Evolutionary conservation across 2,329 filamentous ascomycete species (phyloP).

Genomic region (Penicillium sp.): DNA sequence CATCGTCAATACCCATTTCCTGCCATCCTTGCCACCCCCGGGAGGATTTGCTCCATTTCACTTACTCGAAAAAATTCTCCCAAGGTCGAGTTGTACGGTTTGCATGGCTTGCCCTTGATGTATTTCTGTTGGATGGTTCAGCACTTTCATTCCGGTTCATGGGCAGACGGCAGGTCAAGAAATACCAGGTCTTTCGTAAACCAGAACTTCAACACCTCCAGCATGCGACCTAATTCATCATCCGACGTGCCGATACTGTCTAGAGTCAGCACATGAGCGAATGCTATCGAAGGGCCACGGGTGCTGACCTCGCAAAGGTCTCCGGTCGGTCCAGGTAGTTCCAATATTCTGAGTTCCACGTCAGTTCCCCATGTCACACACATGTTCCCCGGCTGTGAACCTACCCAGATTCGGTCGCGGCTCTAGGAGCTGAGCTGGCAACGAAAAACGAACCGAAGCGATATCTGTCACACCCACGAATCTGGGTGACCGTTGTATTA

Average conservation of each 20-base stretch:
- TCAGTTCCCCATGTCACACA: constrained; percentile 16
- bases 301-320: constrained; percentile 68
- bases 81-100: constrained; percentile 95
- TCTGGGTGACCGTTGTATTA: constrained; percentile 49
- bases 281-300: constrained; percentile 17
- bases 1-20: not conserved
- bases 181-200: constrained; percentile 89
- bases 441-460: constrained; percentile 90
- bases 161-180: constrained; percentile 2
- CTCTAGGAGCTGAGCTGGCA: constrained; percentile 92
- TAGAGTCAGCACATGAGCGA: constrained; percentile 38
- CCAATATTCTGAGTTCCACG: constrained; percentile 75
- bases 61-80: constrained; percentile 94
- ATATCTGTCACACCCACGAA: constrained; percentile 97
- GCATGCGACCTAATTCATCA: constrained; percentile 87
- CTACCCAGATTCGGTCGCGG: constrained; percentile 85
- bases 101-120: constrained; percentile 96
- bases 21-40: not conserved
- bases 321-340: constrained; percentile 95
- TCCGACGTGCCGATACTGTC: constrained; percentile 79
- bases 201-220: constrained; percentile 94
- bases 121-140: constrained; percentile 67
- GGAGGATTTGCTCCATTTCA: not conserved
- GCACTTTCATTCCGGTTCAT: constrained; percentile 4
- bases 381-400: not conserved